A percentile compares a stretch with the other conserved stretches of the same genome.
phyloP scores from a whole-genome alignment of 2,329 filamentous ascomycete species.

The Aurifilum marmelostoma region DNA sequence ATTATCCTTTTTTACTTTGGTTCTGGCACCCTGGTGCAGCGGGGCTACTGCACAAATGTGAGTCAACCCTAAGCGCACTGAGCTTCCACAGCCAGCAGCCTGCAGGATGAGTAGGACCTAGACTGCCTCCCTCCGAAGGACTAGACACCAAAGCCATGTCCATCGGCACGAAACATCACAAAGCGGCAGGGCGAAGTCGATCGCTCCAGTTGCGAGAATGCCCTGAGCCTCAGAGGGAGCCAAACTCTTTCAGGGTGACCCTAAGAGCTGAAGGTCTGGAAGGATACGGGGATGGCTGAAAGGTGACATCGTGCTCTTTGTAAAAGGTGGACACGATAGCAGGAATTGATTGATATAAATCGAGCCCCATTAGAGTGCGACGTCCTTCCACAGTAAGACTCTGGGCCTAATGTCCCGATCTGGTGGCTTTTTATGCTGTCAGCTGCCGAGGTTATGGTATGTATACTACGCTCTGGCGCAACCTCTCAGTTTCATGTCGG shows the following conservation, averaged over 20 bases:
- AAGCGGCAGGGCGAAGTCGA: neutral
- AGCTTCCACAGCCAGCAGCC: slow-evolving; percentile 3
- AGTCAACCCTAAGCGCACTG: slow-evolving; percentile 5
- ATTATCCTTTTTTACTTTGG: neutral
- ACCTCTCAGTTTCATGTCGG: neutral
- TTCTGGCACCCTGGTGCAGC: slow-evolving; percentile 2
- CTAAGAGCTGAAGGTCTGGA: neutral
- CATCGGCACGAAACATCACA: neutral
- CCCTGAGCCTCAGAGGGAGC: neutral
- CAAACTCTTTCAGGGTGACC: neutral
- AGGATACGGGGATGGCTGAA: slow-evolving; percentile 1
- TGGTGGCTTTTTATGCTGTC: slow-evolving; percentile 6
- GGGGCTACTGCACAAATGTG: slow-evolving; percentile 12
- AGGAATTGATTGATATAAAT: neutral
- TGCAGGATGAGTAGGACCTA: slow-evolving; percentile 1
- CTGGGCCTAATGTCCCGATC: neutral
- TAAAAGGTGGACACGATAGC: neutral
- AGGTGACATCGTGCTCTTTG: neutral
- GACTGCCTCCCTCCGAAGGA: neutral
- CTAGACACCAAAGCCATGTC: neutral
- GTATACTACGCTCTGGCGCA: neutral
- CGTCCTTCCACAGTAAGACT: neutral
- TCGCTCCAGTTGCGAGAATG: neutral
- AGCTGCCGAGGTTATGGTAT: neutral
- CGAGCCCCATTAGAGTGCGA: neutral